Conservation (phyloP, 1,139 yeast genomes). For the Yamadazyma conglobata region DNA sequence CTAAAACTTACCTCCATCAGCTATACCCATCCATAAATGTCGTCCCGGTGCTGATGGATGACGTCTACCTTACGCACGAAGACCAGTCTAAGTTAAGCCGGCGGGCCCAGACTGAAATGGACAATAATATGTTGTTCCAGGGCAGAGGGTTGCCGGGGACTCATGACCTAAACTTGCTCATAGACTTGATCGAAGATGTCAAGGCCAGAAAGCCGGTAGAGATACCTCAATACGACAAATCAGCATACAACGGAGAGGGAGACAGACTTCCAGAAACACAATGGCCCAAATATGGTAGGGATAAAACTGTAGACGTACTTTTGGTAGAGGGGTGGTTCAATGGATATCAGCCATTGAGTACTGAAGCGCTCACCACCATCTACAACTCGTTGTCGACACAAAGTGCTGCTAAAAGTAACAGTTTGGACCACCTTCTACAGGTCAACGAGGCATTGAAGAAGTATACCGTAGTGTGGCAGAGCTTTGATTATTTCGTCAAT, state of each 20-base stretch:
- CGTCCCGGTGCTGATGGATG: conserved; percentile 76
- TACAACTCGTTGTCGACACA: conserved; percentile 21
- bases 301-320: conserved; percentile 62
- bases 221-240: conserved; percentile 79
- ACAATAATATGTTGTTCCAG: conserved; percentile 55
- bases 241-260: conserved; percentile 70
- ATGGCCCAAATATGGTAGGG: conserved; percentile 31
- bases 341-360: conserved; percentile 56
- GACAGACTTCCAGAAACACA: conserved; percentile 50
- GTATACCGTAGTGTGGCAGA: conserved; percentile 58
- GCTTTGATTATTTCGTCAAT: conserved; percentile 59
- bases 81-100: conserved; percentile 51
- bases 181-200: conserved; percentile 10
- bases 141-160: conserved; percentile 96
- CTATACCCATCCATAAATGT: conserved; percentile 40
- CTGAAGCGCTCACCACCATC: conserved; percentile 18
- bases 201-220: conserved; percentile 20
- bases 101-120: conserved; percentile 19
- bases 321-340: conserved; percentile 94
- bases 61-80: conserved; percentile 66
- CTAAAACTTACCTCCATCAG: conserved; percentile 25
- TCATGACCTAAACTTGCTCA: conserved; percentile 55
- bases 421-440: conserved; percentile 27
- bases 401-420: conserved; percentile 21
- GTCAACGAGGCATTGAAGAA: conserved; percentile 48